Conservation (phyloP, 345 rosid genomes). For the Carallia pectinifolia region DNA sequence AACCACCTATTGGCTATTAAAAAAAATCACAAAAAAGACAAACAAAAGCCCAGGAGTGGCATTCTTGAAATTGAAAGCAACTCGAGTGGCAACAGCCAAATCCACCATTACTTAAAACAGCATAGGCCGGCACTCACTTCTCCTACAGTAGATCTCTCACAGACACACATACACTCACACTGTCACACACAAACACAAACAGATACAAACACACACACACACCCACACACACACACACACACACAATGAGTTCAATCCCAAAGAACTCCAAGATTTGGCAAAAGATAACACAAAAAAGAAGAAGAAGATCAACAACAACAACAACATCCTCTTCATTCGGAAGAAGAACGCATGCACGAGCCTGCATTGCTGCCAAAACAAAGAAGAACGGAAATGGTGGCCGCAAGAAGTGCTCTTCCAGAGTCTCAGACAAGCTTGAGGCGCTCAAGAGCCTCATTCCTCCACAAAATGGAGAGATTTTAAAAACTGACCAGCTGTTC, state of each 20-base stretch:
- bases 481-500: slow-evolving; percentile 55
- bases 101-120: slow-evolving; percentile 44
- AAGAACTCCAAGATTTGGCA: slow-evolving; percentile 30
- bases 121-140: neutral
- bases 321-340: neutral
- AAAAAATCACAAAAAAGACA: neutral
- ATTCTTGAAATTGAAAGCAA: slow-evolving; percentile 22
- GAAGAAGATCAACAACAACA: slow-evolving; percentile 8
- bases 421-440: slow-evolving; percentile 63
- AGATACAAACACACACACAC: neutral
- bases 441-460: slow-evolving; percentile 76
- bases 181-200: neutral
- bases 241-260: slow-evolving; percentile 18
- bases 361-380: neutral
- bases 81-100: slow-evolving; percentile 27
- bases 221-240: neutral
- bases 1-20: too few relatives aligned
- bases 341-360: slow-evolving; percentile 11
- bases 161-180: too few relatives aligned
- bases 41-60: slow-evolving; percentile 31
- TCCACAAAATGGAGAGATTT: slow-evolving; percentile 17
- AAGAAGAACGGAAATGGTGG: slow-evolving; percentile 6
- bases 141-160: neutral
- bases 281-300: slow-evolving; percentile 5
- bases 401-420: slow-evolving; percentile 15